Evolutionary conservation across 2,329 filamentous ascomycete species (phyloP), one percentile per base, ranked within the genome.

Genomic region (Colletotrichum orchidophilum): DNA sequence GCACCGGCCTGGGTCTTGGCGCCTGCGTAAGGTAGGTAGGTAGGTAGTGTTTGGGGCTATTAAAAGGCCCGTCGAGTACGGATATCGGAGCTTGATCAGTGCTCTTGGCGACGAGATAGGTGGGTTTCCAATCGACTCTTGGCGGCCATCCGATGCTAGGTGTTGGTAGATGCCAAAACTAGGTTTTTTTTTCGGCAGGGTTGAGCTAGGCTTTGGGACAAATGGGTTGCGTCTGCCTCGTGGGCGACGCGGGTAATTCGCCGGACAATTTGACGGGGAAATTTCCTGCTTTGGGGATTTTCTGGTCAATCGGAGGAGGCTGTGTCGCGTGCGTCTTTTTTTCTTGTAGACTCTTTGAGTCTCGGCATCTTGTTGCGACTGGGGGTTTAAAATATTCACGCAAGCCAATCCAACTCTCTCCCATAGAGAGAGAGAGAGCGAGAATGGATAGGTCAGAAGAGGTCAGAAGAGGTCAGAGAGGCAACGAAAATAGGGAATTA

Each of bases 41-140:
- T n/a, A 50, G 18, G 58, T n/a, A 15, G 63, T 26, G 68, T 71
- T 67, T 71, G 35, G 68, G 63, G 57, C 63, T 71, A 71, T 71
- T 27, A 58, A 58, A 67, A 58, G 68, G 68, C 52, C 21, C 57
- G 63, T 71, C 68, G 68, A 58, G 42, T 66, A 63, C 68, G 68
- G 53, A 31, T 66, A 63, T 59, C 67, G n/a, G 63, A 71, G 68
- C 68, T 71, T 58, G 68, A 67, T 60, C 57, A 46, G 42, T 67
- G 68, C 63, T 58, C 68, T 71, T 71, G 68, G 68, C 68, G 57
- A 70, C 67, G 49, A 42, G 42, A 55, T 59, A n/a, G n/a, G n/a
- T n/a, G n/a, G n/a, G 63, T 65, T 70, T 67, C 61, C 63, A 67
- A 67, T 61, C 49, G 35, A 13, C 65, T 57, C 68, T 71, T 71